Evolutionary conservation across 1,139 yeast genomes (phyloP).

Genomic region (Protomyces macrosporus): DNA sequence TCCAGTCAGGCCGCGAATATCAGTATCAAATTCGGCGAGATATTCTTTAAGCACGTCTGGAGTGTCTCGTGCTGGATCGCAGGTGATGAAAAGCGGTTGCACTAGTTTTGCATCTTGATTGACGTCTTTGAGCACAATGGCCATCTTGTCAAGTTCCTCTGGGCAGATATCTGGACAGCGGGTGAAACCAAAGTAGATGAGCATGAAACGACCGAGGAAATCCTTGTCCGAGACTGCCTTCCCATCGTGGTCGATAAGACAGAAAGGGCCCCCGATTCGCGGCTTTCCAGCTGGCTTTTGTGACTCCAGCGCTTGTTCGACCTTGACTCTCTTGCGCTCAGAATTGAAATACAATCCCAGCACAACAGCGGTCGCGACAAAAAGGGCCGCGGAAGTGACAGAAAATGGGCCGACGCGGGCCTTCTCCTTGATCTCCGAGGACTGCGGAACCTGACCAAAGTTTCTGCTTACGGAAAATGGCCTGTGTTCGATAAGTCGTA

Average conservation of each 20-base stretch:
- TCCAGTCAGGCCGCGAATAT: slow-evolving; percentile 86
- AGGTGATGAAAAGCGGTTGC: slow-evolving; percentile 76
- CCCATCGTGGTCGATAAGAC: slow-evolving; percentile 64
- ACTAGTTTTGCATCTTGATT: slow-evolving; percentile 18
- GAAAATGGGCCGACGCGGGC: slow-evolving; percentile 47
- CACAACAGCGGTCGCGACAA: slow-evolving; percentile 63
- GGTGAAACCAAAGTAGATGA: slow-evolving; percentile 88
- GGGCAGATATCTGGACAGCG: slow-evolving; percentile 99
- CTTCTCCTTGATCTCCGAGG: slow-evolving; percentile 14
- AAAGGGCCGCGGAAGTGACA: slow-evolving; percentile 76
- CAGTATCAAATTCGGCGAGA: slow-evolving; percentile 70
- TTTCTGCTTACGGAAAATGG: neutral
- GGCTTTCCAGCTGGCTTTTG: slow-evolving; percentile 66
- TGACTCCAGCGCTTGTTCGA: slow-evolving; percentile 17
- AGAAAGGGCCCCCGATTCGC: slow-evolving; percentile 84
- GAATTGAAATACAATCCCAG: slow-evolving; percentile 67
- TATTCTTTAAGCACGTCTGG: slow-evolving; percentile 53
- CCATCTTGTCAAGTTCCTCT: slow-evolving; percentile 87
- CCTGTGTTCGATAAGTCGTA: too few species aligned
- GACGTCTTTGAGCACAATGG: slow-evolving; percentile 39
- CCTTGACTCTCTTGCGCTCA: slow-evolving; percentile 61
- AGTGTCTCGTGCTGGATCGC: slow-evolving; percentile 92
- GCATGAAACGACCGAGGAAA: slow-evolving; percentile 67
- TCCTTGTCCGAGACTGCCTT: slow-evolving; percentile 68
- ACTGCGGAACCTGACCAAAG: neutral